Conservation (phyloP, 148 eudicot species). For the Cornus suecica region DNA sequence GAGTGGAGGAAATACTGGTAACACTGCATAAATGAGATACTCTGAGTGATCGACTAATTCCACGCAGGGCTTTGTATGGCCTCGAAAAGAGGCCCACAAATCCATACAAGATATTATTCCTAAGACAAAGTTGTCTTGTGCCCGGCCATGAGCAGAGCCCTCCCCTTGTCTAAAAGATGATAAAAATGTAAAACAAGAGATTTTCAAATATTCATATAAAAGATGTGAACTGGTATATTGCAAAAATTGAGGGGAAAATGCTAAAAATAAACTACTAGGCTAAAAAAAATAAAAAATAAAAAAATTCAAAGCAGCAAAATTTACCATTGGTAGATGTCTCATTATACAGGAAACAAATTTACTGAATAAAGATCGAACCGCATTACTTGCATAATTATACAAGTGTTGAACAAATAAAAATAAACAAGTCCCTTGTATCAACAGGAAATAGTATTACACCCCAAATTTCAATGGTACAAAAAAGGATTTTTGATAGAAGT, state of each 20-base stretch:
- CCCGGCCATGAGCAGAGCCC: slow-evolving; percentile 69
- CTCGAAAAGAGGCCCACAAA: slow-evolving; percentile 58
- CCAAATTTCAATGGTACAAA: no score
- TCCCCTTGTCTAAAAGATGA: slow-evolving; percentile 45
- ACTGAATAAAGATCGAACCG: no score
- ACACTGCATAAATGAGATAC: slow-evolving; percentile 67
- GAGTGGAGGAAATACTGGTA: slow-evolving; percentile 49
- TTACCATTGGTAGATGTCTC: no score
- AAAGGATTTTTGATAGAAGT: no score
- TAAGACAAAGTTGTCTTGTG: slow-evolving; percentile 61
- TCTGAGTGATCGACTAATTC: slow-evolving; percentile 61
- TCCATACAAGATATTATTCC: slow-evolving; percentile 70
- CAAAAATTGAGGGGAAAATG: not conserved
- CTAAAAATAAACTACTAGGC: not conserved
- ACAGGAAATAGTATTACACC: no score
- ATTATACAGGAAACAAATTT: no score
- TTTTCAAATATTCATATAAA: not conserved
- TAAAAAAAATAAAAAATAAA: no score
- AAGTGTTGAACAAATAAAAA: no score
- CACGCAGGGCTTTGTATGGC: slow-evolving; percentile 72
- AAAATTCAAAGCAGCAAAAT: no score
- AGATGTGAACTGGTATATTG: not conserved
- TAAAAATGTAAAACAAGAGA: not conserved
- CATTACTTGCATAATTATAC: no score
- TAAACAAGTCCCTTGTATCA: no score